Evolutionary conservation across 164 flowering plant species (phyloP).

Genomic region (Stephania japonica): DNA sequence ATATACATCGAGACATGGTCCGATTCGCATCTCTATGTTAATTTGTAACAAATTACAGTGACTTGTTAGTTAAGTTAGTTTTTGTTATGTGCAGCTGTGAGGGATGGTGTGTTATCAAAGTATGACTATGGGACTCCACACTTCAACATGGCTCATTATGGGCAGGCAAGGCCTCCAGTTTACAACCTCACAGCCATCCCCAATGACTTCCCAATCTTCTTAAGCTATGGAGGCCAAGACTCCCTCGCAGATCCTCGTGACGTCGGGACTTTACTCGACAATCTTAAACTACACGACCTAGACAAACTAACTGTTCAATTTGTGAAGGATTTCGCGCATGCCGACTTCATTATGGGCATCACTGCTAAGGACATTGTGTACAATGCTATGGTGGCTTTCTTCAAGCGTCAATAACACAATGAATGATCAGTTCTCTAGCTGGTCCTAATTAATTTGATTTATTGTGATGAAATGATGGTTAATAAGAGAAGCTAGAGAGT

Average conservation of each 20-base stretch:
- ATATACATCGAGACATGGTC: too few relatives aligned
- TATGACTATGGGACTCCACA: slow-evolving; percentile 38
- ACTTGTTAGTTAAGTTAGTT: too few relatives aligned
- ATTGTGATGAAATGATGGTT: too few relatives aligned
- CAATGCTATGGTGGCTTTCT: slow-evolving; percentile 42
- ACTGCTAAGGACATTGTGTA: slow-evolving; percentile 54
- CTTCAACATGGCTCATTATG: slow-evolving; percentile 44
- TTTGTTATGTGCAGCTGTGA: slow-evolving; percentile 35
- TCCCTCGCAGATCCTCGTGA: slow-evolving; percentile 50
- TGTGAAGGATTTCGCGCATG: slow-evolving; percentile 57
- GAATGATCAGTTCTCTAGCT: too few relatives aligned
- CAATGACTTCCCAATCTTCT: slow-evolving; percentile 47
- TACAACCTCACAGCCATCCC: slow-evolving; percentile 67
- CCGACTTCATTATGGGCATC: slow-evolving; percentile 61
- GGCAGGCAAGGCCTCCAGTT: slow-evolving; percentile 39
- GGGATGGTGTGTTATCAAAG: slow-evolving; percentile 43
- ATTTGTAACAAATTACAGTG: too few relatives aligned
- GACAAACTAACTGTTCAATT: slow-evolving; percentile 48
- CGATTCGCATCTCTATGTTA: too few relatives aligned
- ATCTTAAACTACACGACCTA: slow-evolving; percentile 50
- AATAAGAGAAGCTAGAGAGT: too few relatives aligned
- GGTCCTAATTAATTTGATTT: too few relatives aligned
- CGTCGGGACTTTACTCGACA: slow-evolving; percentile 43
- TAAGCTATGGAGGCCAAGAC: slow-evolving; percentile 71
- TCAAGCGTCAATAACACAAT: slow-evolving; percentile 26